Percentiles rank a stretch among this genome's conserved stretches.
Conservation (phyloP, 192 early-diverging fungal genomes). For the Coemansia sp. region DNA sequence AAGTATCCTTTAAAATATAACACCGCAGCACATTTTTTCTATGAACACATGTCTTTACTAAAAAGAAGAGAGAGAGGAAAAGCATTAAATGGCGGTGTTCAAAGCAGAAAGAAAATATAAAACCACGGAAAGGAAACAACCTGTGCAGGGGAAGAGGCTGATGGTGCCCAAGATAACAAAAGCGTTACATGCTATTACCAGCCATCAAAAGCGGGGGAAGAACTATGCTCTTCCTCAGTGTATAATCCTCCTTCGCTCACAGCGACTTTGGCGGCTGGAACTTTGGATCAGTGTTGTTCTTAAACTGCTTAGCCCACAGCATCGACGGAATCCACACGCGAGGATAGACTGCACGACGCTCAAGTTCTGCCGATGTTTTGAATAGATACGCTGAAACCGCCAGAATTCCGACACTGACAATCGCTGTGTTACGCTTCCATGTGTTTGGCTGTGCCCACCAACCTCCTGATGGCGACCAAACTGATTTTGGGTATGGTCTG, state of each 20-base stretch:
- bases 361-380: conserved; percentile 62
- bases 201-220: too few species aligned
- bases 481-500: conserved; percentile 53
- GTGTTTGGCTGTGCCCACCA: conserved; percentile 65
- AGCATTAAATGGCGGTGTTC: too few species aligned
- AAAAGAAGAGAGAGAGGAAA: too few species aligned
- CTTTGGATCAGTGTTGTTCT: conserved; percentile 45
- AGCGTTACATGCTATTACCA: too few species aligned
- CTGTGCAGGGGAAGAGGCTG: too few species aligned
- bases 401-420: conserved; percentile 25
- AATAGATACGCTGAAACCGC: conserved; percentile 52
- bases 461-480: conserved; percentile 60
- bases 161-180: too few species aligned
- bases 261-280: conserved; percentile 57
- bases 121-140: too few species aligned
- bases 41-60: too few species aligned
- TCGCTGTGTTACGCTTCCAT: conserved; percentile 58
- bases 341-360: conserved; percentile 51
- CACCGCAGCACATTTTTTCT: too few species aligned
- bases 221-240: background rate
- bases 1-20: too few species aligned
- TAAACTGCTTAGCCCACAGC: conserved; percentile 58
- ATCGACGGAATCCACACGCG: conserved; percentile 58
- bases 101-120: too few species aligned
- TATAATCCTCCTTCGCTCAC: conserved; percentile 2